A percentile compares a stretch with the other conserved stretches of the same genome.
Conservation (phyloP, 2,329 filamentous ascomycete genomes). For the Periglandula ipomoeae region DNA sequence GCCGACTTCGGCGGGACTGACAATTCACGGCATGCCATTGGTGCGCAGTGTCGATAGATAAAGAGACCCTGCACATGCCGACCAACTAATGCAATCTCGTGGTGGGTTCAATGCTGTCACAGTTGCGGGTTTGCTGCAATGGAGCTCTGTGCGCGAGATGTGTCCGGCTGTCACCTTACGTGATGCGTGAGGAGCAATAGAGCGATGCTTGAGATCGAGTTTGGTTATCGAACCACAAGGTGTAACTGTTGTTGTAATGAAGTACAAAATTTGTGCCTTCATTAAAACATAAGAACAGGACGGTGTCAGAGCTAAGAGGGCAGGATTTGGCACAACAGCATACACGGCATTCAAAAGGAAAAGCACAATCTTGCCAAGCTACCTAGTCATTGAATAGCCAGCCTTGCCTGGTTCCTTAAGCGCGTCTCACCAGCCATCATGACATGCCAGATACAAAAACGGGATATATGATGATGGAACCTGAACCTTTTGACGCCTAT, state of each 20-base stretch:
- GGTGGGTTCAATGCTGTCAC: too few relatives aligned
- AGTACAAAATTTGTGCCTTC: too few relatives aligned
- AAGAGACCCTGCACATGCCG: neutral
- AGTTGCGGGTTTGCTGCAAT: neutral
- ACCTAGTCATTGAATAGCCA: neutral
- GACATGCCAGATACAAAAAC: slow-evolving; percentile 1
- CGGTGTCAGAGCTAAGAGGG: too few relatives aligned
- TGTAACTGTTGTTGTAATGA: too few relatives aligned
- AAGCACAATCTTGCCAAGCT: neutral
- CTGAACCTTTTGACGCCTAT: slow-evolving; percentile 6
- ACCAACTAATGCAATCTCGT: too few relatives aligned
- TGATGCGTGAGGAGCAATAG: neutral
- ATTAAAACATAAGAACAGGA: too few relatives aligned
- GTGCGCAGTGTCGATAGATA: slow-evolving; percentile 7
- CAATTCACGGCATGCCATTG: slow-evolving; percentile 8
- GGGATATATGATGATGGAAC: neutral
- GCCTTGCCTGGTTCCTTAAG: neutral
- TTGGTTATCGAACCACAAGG: too few relatives aligned
- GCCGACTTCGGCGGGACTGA: slow-evolving; percentile 14
- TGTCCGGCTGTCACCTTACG: too few relatives aligned
- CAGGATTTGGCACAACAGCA: too few relatives aligned
- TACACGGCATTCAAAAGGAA: too few relatives aligned
- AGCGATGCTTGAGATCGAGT: too few relatives aligned
- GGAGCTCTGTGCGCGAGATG: too few relatives aligned
- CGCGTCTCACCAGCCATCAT: neutral